Evolutionary conservation across 2,329 filamentous ascomycete species (phyloP).

Genomic region (Colletotrichum camelliae): DNA sequence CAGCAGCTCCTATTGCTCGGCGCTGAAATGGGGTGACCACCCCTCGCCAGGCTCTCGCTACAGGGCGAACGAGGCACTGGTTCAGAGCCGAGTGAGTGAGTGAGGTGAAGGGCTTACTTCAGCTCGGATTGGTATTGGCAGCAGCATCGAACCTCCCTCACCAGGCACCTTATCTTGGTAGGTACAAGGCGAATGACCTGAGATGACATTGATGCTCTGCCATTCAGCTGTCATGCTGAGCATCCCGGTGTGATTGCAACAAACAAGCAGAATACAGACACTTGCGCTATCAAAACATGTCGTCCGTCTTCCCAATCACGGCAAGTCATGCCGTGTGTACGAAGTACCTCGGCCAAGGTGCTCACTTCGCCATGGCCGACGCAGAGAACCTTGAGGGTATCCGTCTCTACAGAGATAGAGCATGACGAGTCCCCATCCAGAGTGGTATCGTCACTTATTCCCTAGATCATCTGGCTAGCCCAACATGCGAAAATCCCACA

Average conservation of each 20-base stretch:
- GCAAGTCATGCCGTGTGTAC: background rate
- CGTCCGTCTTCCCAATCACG: background rate
- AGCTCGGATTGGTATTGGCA: background rate
- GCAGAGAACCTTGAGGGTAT: background rate
- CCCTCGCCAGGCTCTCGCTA: background rate
- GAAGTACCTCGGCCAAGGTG: background rate
- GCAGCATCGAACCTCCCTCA: background rate
- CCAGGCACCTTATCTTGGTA: background rate
- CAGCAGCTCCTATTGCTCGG: conserved; percentile 14
- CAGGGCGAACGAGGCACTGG: background rate
- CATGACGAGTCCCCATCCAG: conserved; percentile 13
- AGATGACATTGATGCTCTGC: background rate
- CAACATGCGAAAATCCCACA: background rate
- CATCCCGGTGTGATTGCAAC: background rate
- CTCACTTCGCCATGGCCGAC: background rate
- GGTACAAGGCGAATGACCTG: background rate
- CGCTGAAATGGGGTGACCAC: conserved; percentile 8
- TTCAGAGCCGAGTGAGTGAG: background rate
- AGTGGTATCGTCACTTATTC: conserved; percentile 13
- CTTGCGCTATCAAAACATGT: background rate
- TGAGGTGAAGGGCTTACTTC: background rate
- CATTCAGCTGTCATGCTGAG: background rate
- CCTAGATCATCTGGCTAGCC: conserved; percentile 12
- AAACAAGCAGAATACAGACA: background rate
- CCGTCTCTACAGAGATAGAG: background rate